phyloP scores from a whole-genome alignment of 306 rosid species.

The Cyamopsis tetragonoloba region DNA sequence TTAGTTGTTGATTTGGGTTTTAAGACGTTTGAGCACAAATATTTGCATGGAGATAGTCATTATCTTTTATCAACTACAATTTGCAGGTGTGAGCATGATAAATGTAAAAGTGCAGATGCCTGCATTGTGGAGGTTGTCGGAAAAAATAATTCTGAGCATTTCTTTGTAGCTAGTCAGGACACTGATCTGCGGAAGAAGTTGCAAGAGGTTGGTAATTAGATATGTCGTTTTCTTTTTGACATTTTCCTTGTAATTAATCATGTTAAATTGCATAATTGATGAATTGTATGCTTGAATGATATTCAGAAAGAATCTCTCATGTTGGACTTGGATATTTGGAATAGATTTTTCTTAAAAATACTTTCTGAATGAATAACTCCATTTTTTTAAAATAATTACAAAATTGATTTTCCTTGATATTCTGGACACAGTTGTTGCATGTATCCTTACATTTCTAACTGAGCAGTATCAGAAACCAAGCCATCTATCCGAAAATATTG shows the following conservation, averaged over 20 bases:
- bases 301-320: background rate
- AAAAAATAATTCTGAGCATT: constrained; percentile 65
- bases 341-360: background rate
- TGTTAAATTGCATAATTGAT: background rate
- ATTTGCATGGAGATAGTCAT: background rate
- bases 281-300: background rate
- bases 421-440: background rate
- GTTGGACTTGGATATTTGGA: background rate
- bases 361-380: background rate
- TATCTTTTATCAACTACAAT: constrained; percentile 19
- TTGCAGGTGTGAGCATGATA: constrained; percentile 75
- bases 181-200: constrained; percentile 49
- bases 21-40: constrained; percentile 1
- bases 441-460: background rate
- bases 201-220: constrained; percentile 46
- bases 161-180: constrained; percentile 81
- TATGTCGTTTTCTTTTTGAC: background rate
- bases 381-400: background rate
- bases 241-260: background rate
- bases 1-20: background rate
- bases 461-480: background rate
- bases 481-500: background rate
- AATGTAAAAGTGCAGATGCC: constrained; percentile 40
- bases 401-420: background rate
- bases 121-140: constrained; percentile 73